Base-by-base conservation (phyloP, 2,329 filamentous ascomycete species). In the Hypoxylon sp. region DNA sequence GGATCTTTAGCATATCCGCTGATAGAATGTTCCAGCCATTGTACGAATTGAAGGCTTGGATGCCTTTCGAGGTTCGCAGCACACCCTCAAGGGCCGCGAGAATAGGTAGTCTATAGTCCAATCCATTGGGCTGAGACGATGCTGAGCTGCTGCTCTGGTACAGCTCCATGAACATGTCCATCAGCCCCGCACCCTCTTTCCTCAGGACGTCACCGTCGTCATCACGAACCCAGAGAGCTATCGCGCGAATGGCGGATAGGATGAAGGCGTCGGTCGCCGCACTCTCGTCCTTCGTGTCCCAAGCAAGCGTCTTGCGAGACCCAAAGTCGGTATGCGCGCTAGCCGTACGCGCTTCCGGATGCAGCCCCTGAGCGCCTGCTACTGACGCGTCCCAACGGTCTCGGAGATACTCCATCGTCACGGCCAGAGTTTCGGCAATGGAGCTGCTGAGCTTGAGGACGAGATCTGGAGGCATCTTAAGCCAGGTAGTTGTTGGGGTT, bases 381-480 rank as follows among this genome's bases (percentile, higher is more conserved):
- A 87, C 81, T 1, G 87, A 86, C 3, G 87, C 88, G 74, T 92
- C 90, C 88, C 88, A 92, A n/a, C 90, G 81, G 74, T 92, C 91
- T 44, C 89, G 86, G 1, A 92, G 82, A 75, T 89, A 90, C 78
- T 92, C 90, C 65, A 90, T 84, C 0, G 86, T 85, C 1, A 89
- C 78, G 0, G 88, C 88, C 74, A 92, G 83, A 2, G 89, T 88
- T 73, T 92, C 90, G 0, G 86, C 83, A 55, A 92, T 84, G 59
- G 85, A 82, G 54, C 84, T 87, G 42, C 88, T 85, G 5, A 92
- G 79, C 72, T 88, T 89, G 13, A 92, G 80, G 27, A 92, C 83
- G 24, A 85, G 84, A 61, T 90, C 87, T 0, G 89, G 85, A 0
- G 86, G 78, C 79, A 89, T 84, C 35, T 82, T 75, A 47, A 87